Evolutionary conservation across 2,329 filamentous ascomycete species (phyloP), one percentile per base, ranked within the genome.

Genomic region (Penicillium sp.): DNA sequence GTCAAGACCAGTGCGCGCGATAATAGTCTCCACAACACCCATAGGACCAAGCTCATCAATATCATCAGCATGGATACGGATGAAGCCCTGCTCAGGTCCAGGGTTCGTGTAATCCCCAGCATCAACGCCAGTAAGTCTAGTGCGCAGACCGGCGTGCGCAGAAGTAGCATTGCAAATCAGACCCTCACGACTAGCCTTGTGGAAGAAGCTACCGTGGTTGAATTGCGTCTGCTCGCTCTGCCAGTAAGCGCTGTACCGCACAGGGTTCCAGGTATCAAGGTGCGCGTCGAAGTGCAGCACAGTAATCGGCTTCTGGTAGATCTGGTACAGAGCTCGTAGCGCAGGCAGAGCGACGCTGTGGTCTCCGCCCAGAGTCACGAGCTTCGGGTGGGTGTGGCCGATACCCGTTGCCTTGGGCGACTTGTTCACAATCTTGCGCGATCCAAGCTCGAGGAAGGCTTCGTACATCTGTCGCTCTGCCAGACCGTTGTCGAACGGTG

Each of bases 161-260:
- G 85, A 89, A 0, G 83, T 87, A 13, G 79, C 77, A 71, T 93
- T 92, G 56, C 83, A 80, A 54, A 96, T 86, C 24, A 96, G 77
- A 0, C 89, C 90, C 71, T 96, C 92, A 29, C 86, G 85, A 45
- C 87, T 86, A 5, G 92, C 92, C 62, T 93, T 83, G 88, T 90
- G 93, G 80, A 96, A 96, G 86, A 96, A 94, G 62, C 85, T 90
- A 4, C 92, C 92, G 72, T 96, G 92, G 67, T 87, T 96, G 77
- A 95, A 94, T 62, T 87, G 83, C 2, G 84, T 82, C 71, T 90
- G 88, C 55, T 84, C 81, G 3, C 81, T 82, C 6, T 78, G 72
- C 92, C 92, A 96, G 51, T 86, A 85, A 14, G 83, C 86, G 0
- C 90, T 89, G 72, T 95, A 96, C 62, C 90, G 74, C 32, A 72